A percentile compares a stretch with the other conserved stretches of the same genome.
phyloP scores from a whole-genome alignment of 305 asterid species.

The Solanum hybrid region DNA sequence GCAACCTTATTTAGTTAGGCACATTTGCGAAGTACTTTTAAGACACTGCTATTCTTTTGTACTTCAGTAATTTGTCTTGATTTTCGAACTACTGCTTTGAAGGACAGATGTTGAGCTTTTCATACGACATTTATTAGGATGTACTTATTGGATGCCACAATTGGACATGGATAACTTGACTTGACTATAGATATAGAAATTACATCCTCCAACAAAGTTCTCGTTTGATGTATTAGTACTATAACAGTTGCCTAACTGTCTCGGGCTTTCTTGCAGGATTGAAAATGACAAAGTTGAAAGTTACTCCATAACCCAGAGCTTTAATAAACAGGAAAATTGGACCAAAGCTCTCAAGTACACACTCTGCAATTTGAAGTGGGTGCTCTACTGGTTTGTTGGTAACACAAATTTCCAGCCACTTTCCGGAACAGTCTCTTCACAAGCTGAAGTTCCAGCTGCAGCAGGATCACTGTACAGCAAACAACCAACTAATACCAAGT shows the following conservation, averaged over 20 bases:
- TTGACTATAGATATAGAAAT: background rate
- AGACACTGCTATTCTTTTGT: background rate
- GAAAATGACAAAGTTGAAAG: conserved; percentile 90
- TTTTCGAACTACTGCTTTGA: background rate
- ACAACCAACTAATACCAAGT: conserved; percentile 35
- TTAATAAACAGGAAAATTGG: conserved; percentile 92
- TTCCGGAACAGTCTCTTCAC: conserved; percentile 41
- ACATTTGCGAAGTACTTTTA: background rate
- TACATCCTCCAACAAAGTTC: background rate
- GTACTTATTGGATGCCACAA: background rate
- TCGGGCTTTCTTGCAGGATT: conserved; percentile 43
- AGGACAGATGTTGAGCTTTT: background rate
- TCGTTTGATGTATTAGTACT: background rate
- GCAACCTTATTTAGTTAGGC: background rate
- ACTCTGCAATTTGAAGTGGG: conserved; percentile 94
- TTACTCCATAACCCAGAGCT: conserved; percentile 90
- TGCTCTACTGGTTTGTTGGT: conserved; percentile 95
- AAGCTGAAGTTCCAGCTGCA: conserved; percentile 39
- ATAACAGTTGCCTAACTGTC: background rate
- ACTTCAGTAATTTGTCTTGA: background rate
- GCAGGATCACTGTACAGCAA: conserved; percentile 41
- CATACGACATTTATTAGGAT: background rate
- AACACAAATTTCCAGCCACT: conserved; percentile 94
- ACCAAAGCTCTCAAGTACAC: conserved; percentile 98
- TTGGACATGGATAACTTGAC: background rate